Conservation (phyloP, 140 eudicot species). For the Stevia rebaudiana region DNA sequence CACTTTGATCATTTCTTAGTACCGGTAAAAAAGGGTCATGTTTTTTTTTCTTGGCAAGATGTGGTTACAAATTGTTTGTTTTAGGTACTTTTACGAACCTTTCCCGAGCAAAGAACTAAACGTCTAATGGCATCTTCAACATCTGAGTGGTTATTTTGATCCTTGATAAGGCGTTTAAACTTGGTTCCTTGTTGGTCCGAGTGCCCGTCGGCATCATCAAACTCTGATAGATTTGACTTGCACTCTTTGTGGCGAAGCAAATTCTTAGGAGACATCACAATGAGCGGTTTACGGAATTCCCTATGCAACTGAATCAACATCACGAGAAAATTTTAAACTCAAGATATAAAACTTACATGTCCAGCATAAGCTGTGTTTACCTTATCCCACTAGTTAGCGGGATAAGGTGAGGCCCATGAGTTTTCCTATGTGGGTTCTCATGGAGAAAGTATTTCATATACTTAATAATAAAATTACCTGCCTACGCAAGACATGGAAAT, state of each 20-base stretch:
- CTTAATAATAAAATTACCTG: slow-evolving; percentile 42
- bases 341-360: neutral
- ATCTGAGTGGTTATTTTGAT: slow-evolving; percentile 75
- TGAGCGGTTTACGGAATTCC: slow-evolving; percentile 91
- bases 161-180: slow-evolving; percentile 93
- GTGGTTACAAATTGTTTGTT: neutral
- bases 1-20: neutral
- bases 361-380: neutral
- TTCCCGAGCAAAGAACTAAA: slow-evolving; percentile 91
- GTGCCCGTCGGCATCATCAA: slow-evolving; percentile 83
- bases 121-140: slow-evolving; percentile 85
- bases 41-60: neutral
- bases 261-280: slow-evolving; percentile 95
- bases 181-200: slow-evolving; percentile 93
- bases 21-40: neutral
- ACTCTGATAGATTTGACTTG: slow-evolving; percentile 87
- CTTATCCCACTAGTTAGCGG: neutral
- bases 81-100: slow-evolving; percentile 35
- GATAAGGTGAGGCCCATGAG: neutral
- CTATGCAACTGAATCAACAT: slow-evolving; percentile 58
- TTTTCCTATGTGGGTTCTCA: neutral
- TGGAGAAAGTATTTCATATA: neutral
- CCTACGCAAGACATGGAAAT: slow-evolving; percentile 90
- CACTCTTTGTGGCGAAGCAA: slow-evolving; percentile 92
- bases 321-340: neutral